These are phyloP conservation scores for Epichloe brachyelytri DNA, from an alignment of 2,329 filamentous ascomycete species.

Conservation along the genomic window DNA sequence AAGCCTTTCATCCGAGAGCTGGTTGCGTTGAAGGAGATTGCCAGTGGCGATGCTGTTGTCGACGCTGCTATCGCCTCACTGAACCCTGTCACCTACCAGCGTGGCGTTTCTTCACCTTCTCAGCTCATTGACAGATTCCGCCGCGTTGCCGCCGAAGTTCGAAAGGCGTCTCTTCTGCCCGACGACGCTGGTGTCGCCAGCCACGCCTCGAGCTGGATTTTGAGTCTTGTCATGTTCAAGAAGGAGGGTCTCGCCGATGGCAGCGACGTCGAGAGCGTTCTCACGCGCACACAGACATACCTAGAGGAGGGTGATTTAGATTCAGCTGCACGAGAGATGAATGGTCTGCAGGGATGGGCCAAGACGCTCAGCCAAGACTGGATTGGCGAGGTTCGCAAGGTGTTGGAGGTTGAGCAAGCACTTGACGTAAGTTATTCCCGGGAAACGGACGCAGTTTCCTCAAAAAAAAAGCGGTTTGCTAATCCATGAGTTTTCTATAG, in stretches of 20 bases:
- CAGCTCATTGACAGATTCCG: slow-evolving; percentile 94
- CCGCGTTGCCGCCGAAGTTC: slow-evolving; percentile 78
- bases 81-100: slow-evolving; percentile 86
- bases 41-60: slow-evolving; percentile 70
- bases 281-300: slow-evolving; percentile 77
- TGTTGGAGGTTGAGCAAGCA: slow-evolving; percentile 90
- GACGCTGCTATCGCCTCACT: slow-evolving; percentile 93
- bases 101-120: slow-evolving; percentile 68
- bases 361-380: slow-evolving; percentile 92
- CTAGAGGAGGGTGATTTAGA: slow-evolving; percentile 91
- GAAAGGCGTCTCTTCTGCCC: slow-evolving; percentile 85
- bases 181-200: slow-evolving; percentile 90
- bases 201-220: slow-evolving; percentile 76
- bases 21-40: slow-evolving; percentile 87
- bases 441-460: not conserved
- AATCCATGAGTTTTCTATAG: slow-evolving; percentile 29
- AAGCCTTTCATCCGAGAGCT: slow-evolving; percentile 85
- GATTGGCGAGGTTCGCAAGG: slow-evolving; percentile 79
- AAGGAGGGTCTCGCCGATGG: slow-evolving; percentile 77
- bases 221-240: slow-evolving; percentile 94
- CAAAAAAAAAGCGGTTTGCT: not conserved
- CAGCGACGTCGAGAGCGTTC: slow-evolving; percentile 84
- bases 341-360: slow-evolving; percentile 82
- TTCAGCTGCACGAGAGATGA: slow-evolving; percentile 87
- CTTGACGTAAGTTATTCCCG: slow-evolving; percentile 60